These are phyloP conservation scores for Myriosclerotinia curreyana DNA, from an alignment of 2,329 filamentous ascomycete species.

Conservation along the genomic window DNA sequence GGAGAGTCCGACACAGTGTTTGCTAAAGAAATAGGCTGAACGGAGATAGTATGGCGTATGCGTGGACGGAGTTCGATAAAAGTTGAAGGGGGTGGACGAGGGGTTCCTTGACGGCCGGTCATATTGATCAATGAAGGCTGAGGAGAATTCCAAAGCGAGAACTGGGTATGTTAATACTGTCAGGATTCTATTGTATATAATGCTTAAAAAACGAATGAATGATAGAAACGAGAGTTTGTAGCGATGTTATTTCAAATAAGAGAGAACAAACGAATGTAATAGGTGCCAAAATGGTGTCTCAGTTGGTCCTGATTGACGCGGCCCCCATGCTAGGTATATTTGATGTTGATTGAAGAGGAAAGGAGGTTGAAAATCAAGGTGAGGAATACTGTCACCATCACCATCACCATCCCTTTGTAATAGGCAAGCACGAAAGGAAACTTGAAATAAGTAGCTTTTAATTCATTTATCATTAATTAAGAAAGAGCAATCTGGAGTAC, in stretches of 20 bases:
- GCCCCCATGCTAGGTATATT: slow-evolving; percentile 15
- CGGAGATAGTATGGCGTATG: slow-evolving; percentile 11
- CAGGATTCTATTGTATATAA: not conserved
- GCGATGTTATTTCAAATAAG: not conserved
- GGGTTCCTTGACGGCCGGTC: slow-evolving; percentile 16
- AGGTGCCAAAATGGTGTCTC: slow-evolving; percentile 18
- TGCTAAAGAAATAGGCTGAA: slow-evolving; percentile 3
- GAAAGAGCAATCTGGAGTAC: slow-evolving; percentile 13
- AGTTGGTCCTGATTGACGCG: slow-evolving; percentile 18
- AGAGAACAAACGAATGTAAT: slow-evolving; percentile 16
- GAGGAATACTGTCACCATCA: not conserved
- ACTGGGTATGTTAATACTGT: not conserved
- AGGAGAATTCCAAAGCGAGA: not conserved
- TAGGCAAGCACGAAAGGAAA: not conserved
- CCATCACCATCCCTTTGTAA: not conserved
- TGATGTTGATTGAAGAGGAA: not conserved
- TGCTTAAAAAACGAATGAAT: not conserved
- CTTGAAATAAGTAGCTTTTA: slow-evolving; percentile 7
- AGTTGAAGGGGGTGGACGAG: slow-evolving; percentile 5
- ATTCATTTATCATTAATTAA: slow-evolving; percentile 22
- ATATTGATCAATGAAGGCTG: not conserved
- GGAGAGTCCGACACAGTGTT: not conserved
- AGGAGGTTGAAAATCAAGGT: not conserved
- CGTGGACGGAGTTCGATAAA: slow-evolving; percentile 16
- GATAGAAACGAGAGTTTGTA: slow-evolving; percentile 1